Evolutionary conservation across 345 rosid genomes (phyloP), one percentile per base, ranked within the genome.

Genomic region (Gossypium stocksii): DNA sequence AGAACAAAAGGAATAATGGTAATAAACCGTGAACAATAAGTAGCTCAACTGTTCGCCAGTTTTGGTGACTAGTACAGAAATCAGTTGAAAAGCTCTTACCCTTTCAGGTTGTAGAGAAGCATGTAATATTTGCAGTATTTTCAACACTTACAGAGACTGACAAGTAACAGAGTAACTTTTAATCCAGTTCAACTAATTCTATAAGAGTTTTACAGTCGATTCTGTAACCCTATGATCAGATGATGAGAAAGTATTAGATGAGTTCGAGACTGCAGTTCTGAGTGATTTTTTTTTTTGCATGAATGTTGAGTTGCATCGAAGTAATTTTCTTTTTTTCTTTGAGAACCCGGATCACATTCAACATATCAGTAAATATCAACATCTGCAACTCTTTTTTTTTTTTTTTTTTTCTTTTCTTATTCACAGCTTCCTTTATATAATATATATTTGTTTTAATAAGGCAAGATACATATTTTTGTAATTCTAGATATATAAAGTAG

Each of bases 41-140:
- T 2, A 17, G 44, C 72, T 16, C 45, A 51, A 27, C 53, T 49
- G 58, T 25, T 16, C 48, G 44, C 44, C 15, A 8, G 72, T 25
- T 25, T 68, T 49, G 44, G 58, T 29, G 12, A 11, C 16, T 27
- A 51, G 72, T 51, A 17, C 23, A 27, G 41, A 69, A 54, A 51
- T 44, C 59, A 27, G 72, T 17, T 68, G 43, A 68, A 48, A 43
- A 67, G 29, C 19, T 49, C 23, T 68, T 49, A 27, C 23, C 45
- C 49, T 38, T 49, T 16, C 52, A 69, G 72, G 72, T 69, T 69
- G 59, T 69, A 51, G 72, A 68, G 72, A 49, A 68, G 72, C 72
- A 16, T 69, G 72, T 51, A 27, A 51, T 69, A 69, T 69, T 51
- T 51, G 45, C 72, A 68, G 22, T 15, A 16, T 66, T 67, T 67